A percentile compares a stretch with the other conserved stretches of the same genome.
These are phyloP conservation scores for Sporopachydermia quercuum DNA, from an alignment of 805 yeast genomes.

Conservation along the genomic window DNA sequence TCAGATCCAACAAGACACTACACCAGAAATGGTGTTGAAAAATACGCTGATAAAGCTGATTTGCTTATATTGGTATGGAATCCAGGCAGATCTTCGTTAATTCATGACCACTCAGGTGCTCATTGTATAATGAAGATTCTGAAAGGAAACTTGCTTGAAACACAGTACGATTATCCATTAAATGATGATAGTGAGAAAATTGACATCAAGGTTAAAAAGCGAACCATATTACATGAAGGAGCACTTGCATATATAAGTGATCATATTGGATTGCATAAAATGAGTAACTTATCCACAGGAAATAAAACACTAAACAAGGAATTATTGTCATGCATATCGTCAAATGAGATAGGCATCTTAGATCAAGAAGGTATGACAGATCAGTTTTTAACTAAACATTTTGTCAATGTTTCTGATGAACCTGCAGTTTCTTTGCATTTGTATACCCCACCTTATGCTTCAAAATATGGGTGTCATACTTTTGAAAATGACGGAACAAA, in stretches of 20 bases:
- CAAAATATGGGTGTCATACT: slow-evolving; percentile 35
- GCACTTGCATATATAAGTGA: slow-evolving; percentile 55
- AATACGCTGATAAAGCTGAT: slow-evolving; percentile 58
- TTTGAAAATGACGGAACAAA: slow-evolving; percentile 33
- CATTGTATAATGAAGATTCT: slow-evolving; percentile 64
- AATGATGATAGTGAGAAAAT: slow-evolving; percentile 7
- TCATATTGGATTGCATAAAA: slow-evolving; percentile 48
- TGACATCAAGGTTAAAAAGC: slow-evolving; percentile 14
- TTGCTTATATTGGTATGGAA: slow-evolving; percentile 56
- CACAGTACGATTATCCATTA: slow-evolving; percentile 36
- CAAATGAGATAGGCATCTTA: not conserved
- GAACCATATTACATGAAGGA: slow-evolving; percentile 19
- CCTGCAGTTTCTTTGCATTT: slow-evolving; percentile 51
- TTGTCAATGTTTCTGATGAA: slow-evolving; percentile 14
- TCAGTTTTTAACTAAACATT: not conserved
- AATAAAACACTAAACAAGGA: not conserved
- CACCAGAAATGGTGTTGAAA: slow-evolving; percentile 59
- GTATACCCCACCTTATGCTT: slow-evolving; percentile 67
- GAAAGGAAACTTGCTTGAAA: slow-evolving; percentile 43
- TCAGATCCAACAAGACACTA: slow-evolving; percentile 36
- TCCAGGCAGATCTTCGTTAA: slow-evolving; percentile 46
- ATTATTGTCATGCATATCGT: not conserved
- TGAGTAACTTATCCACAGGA: slow-evolving; percentile 28
- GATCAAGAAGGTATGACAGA: not conserved
- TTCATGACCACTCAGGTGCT: slow-evolving; percentile 66